Conservation (phyloP, 1,139 yeast species). For the Candida pseudoviswanathii region DNA sequence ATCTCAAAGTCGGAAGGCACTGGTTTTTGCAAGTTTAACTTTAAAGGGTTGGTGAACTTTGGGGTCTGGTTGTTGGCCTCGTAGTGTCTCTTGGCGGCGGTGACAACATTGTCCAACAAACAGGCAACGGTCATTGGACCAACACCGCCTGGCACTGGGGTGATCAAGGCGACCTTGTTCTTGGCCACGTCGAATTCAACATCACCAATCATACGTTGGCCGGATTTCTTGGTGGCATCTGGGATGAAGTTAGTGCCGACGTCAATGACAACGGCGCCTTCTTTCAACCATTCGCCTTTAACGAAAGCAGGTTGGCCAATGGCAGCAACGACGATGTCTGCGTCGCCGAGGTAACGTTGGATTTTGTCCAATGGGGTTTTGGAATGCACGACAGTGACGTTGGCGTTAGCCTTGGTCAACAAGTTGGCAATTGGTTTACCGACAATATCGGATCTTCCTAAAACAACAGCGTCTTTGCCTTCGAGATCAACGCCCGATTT, state of each 20-base stretch:
- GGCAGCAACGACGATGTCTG: conserved; percentile 93
- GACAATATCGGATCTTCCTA: conserved; percentile 95
- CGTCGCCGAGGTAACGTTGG: conserved; percentile 60
- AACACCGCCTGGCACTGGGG: conserved; percentile 99
- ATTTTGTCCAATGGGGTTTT: conserved; percentile 61
- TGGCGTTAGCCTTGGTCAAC: conserved; percentile 76
- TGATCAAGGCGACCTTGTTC: conserved; percentile 70
- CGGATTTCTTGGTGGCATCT: conserved; percentile 77
- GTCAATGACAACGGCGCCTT: conserved; percentile 85
- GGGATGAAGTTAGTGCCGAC: conserved; percentile 93
- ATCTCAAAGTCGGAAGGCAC: conserved; percentile 96
- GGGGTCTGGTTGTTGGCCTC: conserved; percentile 49
- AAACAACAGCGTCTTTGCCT: conserved; percentile 89
- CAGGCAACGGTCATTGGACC: conserved; percentile 99
- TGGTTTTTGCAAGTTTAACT: conserved; percentile 67
- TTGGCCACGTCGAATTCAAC: conserved; percentile 76
- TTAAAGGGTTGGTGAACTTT: conserved; percentile 59
- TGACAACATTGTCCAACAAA: conserved; percentile 83
- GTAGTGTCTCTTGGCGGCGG: conserved; percentile 70
- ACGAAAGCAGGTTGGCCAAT: conserved; percentile 84
- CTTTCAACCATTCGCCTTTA: conserved; percentile 86
- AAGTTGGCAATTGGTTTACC: conserved; percentile 91
- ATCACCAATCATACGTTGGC: conserved; percentile 90
- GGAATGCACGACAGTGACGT: conserved; percentile 85
- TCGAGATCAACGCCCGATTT: conserved; percentile 61